Base-by-base conservation (phyloP, 805 yeast genomes). In the Candida namnaoensis region DNA sequence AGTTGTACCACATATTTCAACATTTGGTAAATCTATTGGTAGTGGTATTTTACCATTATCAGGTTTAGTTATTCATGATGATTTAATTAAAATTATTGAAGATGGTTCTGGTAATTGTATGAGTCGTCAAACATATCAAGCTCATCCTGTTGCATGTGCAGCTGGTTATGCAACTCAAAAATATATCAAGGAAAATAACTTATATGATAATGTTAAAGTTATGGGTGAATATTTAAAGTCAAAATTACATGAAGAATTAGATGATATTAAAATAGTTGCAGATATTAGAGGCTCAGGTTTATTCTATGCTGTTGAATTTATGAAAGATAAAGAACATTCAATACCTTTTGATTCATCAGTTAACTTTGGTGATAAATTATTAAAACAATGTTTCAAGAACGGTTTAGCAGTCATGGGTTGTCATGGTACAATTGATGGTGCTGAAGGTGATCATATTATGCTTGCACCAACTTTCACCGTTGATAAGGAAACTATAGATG, bases 231-330 rank as follows among this genome's bases (percentile, higher is more conserved):
- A 54, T 47, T 56, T 74, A 38, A 56, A 59, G 44, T 57, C 57
- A 32, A 56, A 58, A 35, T 48, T 71, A 15, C 60, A 60, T n/a
- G n/a, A n/a, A 35, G 47, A 61, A 44, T 47, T 65, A 15, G 49
- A 46, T 34, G 49, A 55, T 36, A 53, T 52, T 44, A 58, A 58
- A 40, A 63, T 69, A n/a, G n/a, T n/a, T n/a, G n/a, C n/a, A 39
- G 79, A 78, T 48, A 70, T 78, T 33, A 69, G 85, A 58, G 85
- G 85, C 41, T 62, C 74, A 42, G 84, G 83, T 45, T 72, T 76
- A 35, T 78, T 78, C 60, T 66, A 80, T 71, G 64, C 77, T 5
- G 51, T 78, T 37, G 84, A 78, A 56, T 62, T 76, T 39, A 82
- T 76, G 44, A 68, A 74, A 51, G 68, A 78, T 51, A 71, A 66